Evolutionary conservation across 306 rosid species (phyloP).

Genomic region (Sicyos edulis): DNA sequence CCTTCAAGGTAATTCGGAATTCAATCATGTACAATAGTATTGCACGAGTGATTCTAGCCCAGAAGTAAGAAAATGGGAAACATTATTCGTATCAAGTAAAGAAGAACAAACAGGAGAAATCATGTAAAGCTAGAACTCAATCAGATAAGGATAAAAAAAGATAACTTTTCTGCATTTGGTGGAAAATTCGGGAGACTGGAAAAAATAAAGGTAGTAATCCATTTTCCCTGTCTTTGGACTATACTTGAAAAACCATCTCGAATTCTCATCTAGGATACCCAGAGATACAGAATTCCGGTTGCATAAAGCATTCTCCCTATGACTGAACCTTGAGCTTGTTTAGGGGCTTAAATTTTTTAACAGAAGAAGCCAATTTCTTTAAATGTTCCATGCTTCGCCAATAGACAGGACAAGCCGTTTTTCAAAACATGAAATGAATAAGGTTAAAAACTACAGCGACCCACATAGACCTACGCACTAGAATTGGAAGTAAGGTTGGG

Average conservation of each 20-base stretch:
- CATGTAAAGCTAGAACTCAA: conserved; percentile 5
- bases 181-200: not conserved
- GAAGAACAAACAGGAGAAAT: not conserved
- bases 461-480: conserved; percentile 17
- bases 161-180: not conserved
- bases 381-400: not conserved
- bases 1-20: conserved; percentile 30
- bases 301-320: too few relatives aligned
- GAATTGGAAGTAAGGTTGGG: conserved; percentile 15
- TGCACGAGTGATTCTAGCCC: not conserved
- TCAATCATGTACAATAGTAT: conserved; percentile 17
- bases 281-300: conserved; percentile 7
- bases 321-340: too few relatives aligned
- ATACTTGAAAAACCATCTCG: not conserved
- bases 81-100: not conserved
- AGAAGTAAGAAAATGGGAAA: not conserved
- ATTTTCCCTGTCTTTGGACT: not conserved
- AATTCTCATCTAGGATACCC: not conserved
- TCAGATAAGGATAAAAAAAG: too few relatives aligned
- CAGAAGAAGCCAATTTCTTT: not conserved
- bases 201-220: too few relatives aligned
- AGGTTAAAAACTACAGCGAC: conserved; percentile 7
- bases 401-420: conserved; percentile 48
- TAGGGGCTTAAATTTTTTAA: not conserved
- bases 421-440: conserved; percentile 28